Evolutionary conservation across 1,284 basidiomycete species (phyloP).

Genomic region (Pascua sp.): DNA sequence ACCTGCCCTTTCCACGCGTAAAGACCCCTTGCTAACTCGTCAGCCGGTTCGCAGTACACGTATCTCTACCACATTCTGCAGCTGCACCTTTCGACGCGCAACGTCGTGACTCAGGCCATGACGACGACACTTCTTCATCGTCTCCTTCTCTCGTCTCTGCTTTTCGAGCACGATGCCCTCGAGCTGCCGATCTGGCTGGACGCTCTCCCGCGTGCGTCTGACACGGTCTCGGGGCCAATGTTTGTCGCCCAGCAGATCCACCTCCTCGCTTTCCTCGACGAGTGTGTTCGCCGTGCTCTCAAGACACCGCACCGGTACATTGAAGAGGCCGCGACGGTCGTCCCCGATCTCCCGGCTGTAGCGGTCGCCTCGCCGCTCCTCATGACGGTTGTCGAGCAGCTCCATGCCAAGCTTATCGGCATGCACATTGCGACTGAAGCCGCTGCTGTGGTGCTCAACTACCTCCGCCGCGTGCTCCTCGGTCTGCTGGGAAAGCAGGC

Average conservation of each 20-base stretch:
- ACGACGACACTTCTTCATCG: conserved; percentile 60
- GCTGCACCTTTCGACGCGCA: conserved; percentile 57
- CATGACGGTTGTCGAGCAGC: conserved; percentile 71
- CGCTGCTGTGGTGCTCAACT: conserved; percentile 62
- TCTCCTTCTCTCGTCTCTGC: conserved; percentile 63
- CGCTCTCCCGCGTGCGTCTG: conserved; percentile 50
- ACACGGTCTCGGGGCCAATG: conserved; percentile 55
- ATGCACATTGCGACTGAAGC: conserved; percentile 60
- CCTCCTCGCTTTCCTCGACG: conserved; percentile 74
- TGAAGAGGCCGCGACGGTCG: conserved; percentile 58
- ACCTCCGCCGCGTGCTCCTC: conserved; percentile 60
- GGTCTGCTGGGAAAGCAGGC: conserved; percentile 59
- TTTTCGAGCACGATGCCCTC: conserved; percentile 74
- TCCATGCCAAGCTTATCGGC: conserved; percentile 60
- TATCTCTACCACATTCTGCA: conserved; percentile 65
- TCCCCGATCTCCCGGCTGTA: conserved; percentile 21
- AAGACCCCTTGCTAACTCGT: background rate
- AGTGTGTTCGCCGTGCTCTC: conserved; percentile 75
- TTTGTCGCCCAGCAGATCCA: conserved; percentile 59
- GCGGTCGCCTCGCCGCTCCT: conserved; percentile 65
- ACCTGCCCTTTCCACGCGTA: no score
- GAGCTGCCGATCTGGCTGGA: conserved; percentile 75
- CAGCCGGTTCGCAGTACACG: conserved; percentile 50
- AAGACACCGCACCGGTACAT: conserved; percentile 85
- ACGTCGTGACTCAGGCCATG: conserved; percentile 57